Base-by-base conservation (phyloP, 192 early-diverging fungal species). In the Podochytrium sp. region DNA sequence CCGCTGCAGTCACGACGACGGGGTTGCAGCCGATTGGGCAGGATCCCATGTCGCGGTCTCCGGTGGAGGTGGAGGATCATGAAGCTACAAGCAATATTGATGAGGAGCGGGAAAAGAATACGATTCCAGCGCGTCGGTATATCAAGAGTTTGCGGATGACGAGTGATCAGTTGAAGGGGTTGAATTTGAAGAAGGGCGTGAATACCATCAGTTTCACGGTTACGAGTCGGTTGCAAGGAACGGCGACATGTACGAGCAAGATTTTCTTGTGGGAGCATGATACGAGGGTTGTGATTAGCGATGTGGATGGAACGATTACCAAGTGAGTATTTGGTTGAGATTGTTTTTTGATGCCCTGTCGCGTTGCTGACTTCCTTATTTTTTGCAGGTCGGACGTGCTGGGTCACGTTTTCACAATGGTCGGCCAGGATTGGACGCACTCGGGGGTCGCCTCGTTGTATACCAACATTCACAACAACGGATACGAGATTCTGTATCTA, bases 241-340 rank as follows among this genome's bases (percentile, higher is more conserved):
- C 81, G 16, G 90, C 93, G 1, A 87, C 83, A 47, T 94, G 94
- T 75, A 82, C 90, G 34, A 91, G 95, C 39, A 94, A 94, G 69
- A 91, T 98, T 62, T 99, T 94, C 69, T 83, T 94, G 58, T 97
- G 92, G 91, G 85, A 91, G 59, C 76, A 91, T 76, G 85, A 93
- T 77, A 87, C 91, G 39, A 84, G 91, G 38, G 89, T 99, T 23
- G 96, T 99, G 2, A 97, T 99, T 73, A 97, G 95, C 0, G 97
- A 99, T 76, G 95, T 99, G 61, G 97, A 99, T 78, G 97, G 97
- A 3, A 99, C 97, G 2, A 99, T 99, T 71, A 99, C 97, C 47
- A 97, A 97, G 82, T 78, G 34, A 27, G 72, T 82, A 34, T 30
- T 42, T 55, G 35, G 7, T 65, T 57, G 39, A 29, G 52, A 39